Conservation (phyloP, 1,284 basidiomycete genomes). For the Coriolopsis trogii region DNA sequence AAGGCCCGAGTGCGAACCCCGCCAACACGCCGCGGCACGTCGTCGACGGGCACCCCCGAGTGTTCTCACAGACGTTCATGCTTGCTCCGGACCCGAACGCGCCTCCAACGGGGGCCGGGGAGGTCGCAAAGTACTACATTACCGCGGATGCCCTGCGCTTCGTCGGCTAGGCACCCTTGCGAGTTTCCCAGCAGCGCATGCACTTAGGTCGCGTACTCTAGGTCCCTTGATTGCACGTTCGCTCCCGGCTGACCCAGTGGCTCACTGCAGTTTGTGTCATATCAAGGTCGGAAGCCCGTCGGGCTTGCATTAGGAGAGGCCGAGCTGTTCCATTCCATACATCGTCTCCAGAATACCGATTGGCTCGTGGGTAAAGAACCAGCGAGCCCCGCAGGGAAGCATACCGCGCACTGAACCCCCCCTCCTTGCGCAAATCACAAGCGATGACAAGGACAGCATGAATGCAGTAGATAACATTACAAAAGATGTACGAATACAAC, state of each 20-base stretch:
- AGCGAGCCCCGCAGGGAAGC: slow-evolving; percentile 1
- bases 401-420: not conserved
- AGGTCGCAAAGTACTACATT: slow-evolving; percentile 80
- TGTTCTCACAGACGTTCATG: slow-evolving; percentile 86
- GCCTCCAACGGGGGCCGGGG: slow-evolving; percentile 62
- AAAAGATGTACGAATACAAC: slow-evolving; percentile 19
- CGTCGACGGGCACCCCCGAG: slow-evolving; percentile 76
- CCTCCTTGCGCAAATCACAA: slow-evolving; percentile 1
- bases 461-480: slow-evolving; percentile 20
- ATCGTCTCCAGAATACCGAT: not conserved
- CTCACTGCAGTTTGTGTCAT: too few relatives aligned
- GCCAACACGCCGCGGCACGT: slow-evolving; percentile 50
- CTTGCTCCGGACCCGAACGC: slow-evolving; percentile 74
- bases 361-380: slow-evolving; percentile 10
- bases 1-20: slow-evolving; percentile 57
- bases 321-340: slow-evolving; percentile 5
- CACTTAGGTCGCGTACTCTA: too few relatives aligned
- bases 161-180: slow-evolving; percentile 52
- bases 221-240: too few relatives aligned
- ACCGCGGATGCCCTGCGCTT: slow-evolving; percentile 76
- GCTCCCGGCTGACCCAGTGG: too few relatives aligned
- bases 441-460: not conserved
- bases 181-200: not conserved
- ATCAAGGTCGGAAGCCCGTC: too few relatives aligned
- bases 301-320: too few relatives aligned